Evolutionary conservation across 768 basidiomycete genomes (phyloP).

Genomic region (Crepidotus variabilis): DNA sequence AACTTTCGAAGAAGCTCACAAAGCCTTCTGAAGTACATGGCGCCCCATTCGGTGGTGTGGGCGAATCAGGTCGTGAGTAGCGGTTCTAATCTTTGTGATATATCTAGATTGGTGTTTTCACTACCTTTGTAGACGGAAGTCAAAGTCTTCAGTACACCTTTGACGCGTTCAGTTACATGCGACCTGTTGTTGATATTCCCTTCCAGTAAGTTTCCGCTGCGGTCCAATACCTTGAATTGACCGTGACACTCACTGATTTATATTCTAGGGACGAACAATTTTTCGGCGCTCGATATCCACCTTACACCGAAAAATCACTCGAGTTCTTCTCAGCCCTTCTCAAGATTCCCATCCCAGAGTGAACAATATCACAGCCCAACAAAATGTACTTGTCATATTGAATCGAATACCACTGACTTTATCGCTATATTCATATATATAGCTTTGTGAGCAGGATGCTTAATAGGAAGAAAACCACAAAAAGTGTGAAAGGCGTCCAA

Average conservation of each 20-base stretch:
- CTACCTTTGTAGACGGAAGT: slow-evolving; percentile 53
- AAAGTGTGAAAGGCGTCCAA: too few species aligned
- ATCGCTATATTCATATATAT: too few species aligned
- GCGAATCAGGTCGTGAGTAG: slow-evolving; percentile 63
- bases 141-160: slow-evolving; percentile 52
- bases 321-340: slow-evolving; percentile 9
- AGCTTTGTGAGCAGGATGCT: too few species aligned
- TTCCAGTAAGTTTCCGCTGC: slow-evolving; percentile 34
- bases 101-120: too few species aligned
- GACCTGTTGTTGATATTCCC: slow-evolving; percentile 48
- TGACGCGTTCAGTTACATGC: slow-evolving; percentile 48
- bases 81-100: too few species aligned
- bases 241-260: neutral
- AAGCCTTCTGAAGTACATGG: too few species aligned
- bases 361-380: too few species aligned
- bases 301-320: slow-evolving; percentile 39
- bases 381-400: too few species aligned
- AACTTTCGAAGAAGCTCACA: too few species aligned
- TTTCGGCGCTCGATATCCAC: slow-evolving; percentile 44
- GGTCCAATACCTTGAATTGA: neutral
- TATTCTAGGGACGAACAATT: slow-evolving; percentile 38
- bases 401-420: too few species aligned
- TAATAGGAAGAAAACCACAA: too few species aligned
- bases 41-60: slow-evolving; percentile 35
- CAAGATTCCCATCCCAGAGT: neutral